Conservation (phyloP, 2,329 filamentous ascomycete species). For the Claviceps cyperi region DNA sequence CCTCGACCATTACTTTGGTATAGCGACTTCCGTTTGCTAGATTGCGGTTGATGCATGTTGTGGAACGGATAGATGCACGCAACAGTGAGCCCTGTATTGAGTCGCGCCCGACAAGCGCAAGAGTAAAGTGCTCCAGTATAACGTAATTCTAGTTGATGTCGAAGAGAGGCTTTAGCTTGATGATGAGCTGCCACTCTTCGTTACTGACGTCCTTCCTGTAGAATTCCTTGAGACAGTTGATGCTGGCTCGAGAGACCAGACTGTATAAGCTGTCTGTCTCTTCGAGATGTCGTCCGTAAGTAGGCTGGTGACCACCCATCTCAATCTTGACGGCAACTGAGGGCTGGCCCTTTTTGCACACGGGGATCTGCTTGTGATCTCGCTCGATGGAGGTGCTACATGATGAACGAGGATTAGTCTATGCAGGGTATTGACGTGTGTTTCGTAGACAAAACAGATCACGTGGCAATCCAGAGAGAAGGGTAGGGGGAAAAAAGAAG, state of each 20-base stretch:
- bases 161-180: conserved; percentile 89
- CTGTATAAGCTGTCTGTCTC: conserved; percentile 83
- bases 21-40: neutral
- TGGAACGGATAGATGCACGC: neutral
- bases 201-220: conserved; percentile 76
- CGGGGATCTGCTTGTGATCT: conserved; percentile 84
- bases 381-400: conserved; percentile 83
- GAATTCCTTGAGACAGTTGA: conserved; percentile 92
- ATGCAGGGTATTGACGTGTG: neutral
- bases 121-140: neutral
- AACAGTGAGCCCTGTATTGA: neutral
- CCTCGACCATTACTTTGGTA: neutral
- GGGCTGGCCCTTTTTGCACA: conserved; percentile 95
- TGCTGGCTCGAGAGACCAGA: conserved; percentile 71
- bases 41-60: neutral
- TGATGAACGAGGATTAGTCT: neutral
- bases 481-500: too few species aligned
- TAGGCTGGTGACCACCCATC: conserved; percentile 77
- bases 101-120: neutral
- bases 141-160: conserved; percentile 53
- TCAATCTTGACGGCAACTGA: conserved; percentile 97
- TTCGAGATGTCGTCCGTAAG: conserved; percentile 89
- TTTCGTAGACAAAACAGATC: neutral
- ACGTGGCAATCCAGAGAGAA: neutral
- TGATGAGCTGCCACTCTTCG: conserved; percentile 90